Base-by-base conservation (phyloP, 2,329 filamentous ascomycete genomes). In the Colletotrichum navitas region DNA sequence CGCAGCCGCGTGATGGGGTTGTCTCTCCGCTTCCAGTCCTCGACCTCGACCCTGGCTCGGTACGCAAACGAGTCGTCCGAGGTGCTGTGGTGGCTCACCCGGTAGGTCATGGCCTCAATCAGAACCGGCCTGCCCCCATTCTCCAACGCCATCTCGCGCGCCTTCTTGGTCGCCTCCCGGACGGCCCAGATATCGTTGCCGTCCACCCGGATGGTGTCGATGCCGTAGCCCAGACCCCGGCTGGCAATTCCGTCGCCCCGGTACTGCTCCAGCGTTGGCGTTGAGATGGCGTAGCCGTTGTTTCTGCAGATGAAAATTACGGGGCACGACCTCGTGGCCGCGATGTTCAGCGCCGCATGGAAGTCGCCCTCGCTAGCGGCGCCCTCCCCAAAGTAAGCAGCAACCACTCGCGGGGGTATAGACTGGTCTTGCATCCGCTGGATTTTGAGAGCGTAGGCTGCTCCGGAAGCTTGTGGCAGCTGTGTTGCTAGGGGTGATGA, bases 41-140 rank as follows among this genome's bases (percentile, higher is more conserved):
- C 94, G 81, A 99, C 96, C 79, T 99, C 96, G 0, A 98, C 91
- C 34, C 92, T 90, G 1, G 95, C 94, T 11, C 96, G 92, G 83
- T 99, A 99, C 0, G 96, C 96, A 78, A 98, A 99, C 34, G 93
- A 96, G 82, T 99, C 96, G 79, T 99, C 96, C 0, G 93, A 96
- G 0, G 96, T 99, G 81, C 94, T 97, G 84, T 99, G 96, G 80
- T 99, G 94, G 8, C 93, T 95, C 54, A 98, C 95, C n/a, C 96
- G 94, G 83, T 99, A 99, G 32, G 93, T 95, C 93, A 99, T 97
- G 67, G 94, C 94, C 83, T 99, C 96, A 51, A 99, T 92, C 10
- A 99, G 85, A 0, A 99, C 89, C 0, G 94, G 94, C 74, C 89
- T 90, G 5, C 94, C 93, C n/a, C 93, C 94, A 54, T 93, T 90